phyloP scores from a whole-genome alignment of 202 grass and related monocot genomes.

The Zoysia matrella region DNA sequence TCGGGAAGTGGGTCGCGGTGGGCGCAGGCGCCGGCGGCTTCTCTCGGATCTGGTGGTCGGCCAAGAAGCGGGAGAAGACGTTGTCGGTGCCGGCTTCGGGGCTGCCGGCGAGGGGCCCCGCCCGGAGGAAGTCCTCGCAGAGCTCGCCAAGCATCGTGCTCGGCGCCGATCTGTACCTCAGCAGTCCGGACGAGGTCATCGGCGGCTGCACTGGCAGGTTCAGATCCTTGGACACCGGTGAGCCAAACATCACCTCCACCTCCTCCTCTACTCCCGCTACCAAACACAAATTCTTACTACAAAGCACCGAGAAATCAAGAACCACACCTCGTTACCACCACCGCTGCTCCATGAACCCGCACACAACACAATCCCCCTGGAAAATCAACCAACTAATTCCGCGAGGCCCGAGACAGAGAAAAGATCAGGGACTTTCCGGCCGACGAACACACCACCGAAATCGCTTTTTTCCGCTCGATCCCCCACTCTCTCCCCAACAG shows the following conservation, averaged over 20 bases:
- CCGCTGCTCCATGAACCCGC: slow-evolving; percentile 46
- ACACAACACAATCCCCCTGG: slow-evolving; percentile 17
- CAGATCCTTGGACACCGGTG: slow-evolving; percentile 83
- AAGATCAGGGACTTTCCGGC: slow-evolving; percentile 45
- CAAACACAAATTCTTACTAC: slow-evolving; percentile 13
- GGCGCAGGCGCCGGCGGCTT: slow-evolving; percentile 36
- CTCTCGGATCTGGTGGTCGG: slow-evolving; percentile 56
- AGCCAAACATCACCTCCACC: slow-evolving; percentile 79
- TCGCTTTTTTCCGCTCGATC: slow-evolving; percentile 23
- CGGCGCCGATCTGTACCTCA: slow-evolving; percentile 87
- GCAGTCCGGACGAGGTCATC: slow-evolving; percentile 75
- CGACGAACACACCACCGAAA: slow-evolving; percentile 6
- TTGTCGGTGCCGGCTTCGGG: slow-evolving; percentile 54
- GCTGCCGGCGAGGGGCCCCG: slow-evolving; percentile 41
- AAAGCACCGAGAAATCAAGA: neutral
- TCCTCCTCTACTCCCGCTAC: neutral
- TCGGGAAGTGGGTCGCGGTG: slow-evolving; percentile 52
- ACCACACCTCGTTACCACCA: slow-evolving; percentile 9
- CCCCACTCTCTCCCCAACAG: slow-evolving; percentile 1
- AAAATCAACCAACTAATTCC: slow-evolving; percentile 31
- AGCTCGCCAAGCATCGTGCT: slow-evolving; percentile 43
- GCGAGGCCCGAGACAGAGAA: slow-evolving; percentile 5
- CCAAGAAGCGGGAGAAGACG: slow-evolving; percentile 74
- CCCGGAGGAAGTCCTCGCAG: neutral
- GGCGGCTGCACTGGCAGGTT: slow-evolving; percentile 72